A percentile compares a stretch with the other conserved stretches of the same genome.
These are phyloP conservation scores for Thinopyrum elongatum DNA, from an alignment of 176 grass and related monocot genomes.

Conservation along the genomic window DNA sequence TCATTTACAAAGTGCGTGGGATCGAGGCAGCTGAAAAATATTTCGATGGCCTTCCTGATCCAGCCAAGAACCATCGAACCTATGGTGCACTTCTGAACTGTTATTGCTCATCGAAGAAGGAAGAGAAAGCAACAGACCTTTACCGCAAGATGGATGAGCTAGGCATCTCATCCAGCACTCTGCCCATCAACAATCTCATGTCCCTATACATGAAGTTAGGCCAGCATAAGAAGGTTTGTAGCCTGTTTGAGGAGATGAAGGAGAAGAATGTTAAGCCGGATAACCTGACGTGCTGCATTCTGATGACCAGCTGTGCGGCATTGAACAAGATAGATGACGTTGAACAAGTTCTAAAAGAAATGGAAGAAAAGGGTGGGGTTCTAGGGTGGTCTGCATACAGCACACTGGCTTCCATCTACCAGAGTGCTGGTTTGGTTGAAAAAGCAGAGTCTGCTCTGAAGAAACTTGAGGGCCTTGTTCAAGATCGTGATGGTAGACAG, in stretches of 20 bases:
- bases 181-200: slow-evolving; percentile 71
- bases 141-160: slow-evolving; percentile 57
- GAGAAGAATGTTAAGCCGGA: slow-evolving; percentile 48
- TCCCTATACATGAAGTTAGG: slow-evolving; percentile 56
- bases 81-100: slow-evolving; percentile 63
- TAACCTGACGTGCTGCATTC: slow-evolving; percentile 64
- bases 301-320: slow-evolving; percentile 66
- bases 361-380: slow-evolving; percentile 31
- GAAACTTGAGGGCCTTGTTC: slow-evolving; percentile 62
- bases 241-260: slow-evolving; percentile 69
- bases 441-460: slow-evolving; percentile 70
- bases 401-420: slow-evolving; percentile 68
- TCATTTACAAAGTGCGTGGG: slow-evolving; percentile 60
- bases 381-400: slow-evolving; percentile 61
- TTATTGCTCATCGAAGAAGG: slow-evolving; percentile 51
- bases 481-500: slow-evolving; percentile 26
- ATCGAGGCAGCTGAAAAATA: slow-evolving; percentile 63
- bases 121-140: slow-evolving; percentile 56
- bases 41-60: slow-evolving; percentile 54
- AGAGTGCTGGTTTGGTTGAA: slow-evolving; percentile 44
- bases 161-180: slow-evolving; percentile 14
- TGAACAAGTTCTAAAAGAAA: slow-evolving; percentile 69
- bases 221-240: slow-evolving; percentile 49
- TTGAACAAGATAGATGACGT: slow-evolving; percentile 51
- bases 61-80: slow-evolving; percentile 50